These are phyloP conservation scores for Dictyostelium firmibasis DNA, from an alignment of 78 protist genomes.

Conservation along the genomic window DNA sequence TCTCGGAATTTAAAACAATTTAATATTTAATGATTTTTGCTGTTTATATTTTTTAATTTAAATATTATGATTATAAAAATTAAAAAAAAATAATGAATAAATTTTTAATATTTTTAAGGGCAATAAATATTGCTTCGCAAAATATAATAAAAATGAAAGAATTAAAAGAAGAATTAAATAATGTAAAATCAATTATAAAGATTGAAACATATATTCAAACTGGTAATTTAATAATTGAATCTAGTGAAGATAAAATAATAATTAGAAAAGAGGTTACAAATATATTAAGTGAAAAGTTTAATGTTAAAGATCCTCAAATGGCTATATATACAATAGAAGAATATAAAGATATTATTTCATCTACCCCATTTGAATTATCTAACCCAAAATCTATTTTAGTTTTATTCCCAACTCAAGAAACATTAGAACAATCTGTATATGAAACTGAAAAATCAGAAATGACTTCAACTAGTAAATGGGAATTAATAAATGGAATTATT, in stretches of 20 bases:
- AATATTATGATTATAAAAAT: not conserved
- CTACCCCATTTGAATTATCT: not conserved
- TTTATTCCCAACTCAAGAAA: not conserved
- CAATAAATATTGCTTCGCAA: not conserved
- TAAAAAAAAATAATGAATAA: not conserved
- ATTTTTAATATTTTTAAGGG: not conserved
- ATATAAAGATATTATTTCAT: not conserved
- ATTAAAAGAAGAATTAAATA: not conserved
- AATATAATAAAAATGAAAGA: slow-evolving; percentile 15
- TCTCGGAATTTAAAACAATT: too few species aligned
- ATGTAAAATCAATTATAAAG: not conserved
- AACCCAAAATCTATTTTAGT: not conserved
- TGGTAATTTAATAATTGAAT: not conserved
- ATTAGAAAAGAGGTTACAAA: not conserved
- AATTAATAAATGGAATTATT: not conserved
- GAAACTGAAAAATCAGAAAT: not conserved
- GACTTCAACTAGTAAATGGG: not conserved
- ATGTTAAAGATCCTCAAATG: not conserved
- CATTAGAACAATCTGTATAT: not conserved
- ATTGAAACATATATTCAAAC: not conserved
- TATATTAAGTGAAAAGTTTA: not conserved
- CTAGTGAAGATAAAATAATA: not conserved
- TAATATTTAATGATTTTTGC: too few species aligned
- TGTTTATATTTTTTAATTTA: too few species aligned
- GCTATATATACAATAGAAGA: not conserved